A percentile compares a stretch with the other conserved stretches of the same genome.
Evolutionary conservation across 352 stramenopile genomes (phyloP).

Genomic region (Globisporangium okanoganense): DNA sequence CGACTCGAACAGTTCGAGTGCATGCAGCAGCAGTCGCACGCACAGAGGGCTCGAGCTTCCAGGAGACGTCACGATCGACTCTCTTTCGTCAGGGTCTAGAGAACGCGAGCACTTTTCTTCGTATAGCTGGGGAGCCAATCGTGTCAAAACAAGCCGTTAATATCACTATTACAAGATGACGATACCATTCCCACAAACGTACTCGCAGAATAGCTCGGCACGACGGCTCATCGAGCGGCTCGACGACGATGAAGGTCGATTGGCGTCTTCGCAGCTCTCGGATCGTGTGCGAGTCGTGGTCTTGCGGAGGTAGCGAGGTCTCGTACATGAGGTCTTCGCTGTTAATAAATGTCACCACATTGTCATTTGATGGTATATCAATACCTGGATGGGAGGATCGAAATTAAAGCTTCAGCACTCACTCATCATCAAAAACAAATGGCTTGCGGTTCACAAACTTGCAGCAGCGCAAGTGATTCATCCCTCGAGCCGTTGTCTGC

Average conservation of each 20-base stretch:
- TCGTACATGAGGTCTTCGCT: slow-evolving; percentile 72
- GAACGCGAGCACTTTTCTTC: slow-evolving; percentile 20
- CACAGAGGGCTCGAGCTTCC: slow-evolving; percentile 73
- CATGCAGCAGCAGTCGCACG: slow-evolving; percentile 56
- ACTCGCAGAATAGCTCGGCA: slow-evolving; percentile 64
- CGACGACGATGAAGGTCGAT: slow-evolving; percentile 56
- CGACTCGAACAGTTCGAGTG: slow-evolving; percentile 49
- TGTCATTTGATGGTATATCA: not conserved
- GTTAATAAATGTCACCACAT: not conserved
- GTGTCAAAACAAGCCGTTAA: not conserved
- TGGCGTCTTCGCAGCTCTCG: slow-evolving; percentile 64
- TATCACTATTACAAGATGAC: too few relatives aligned
- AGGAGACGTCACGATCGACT: slow-evolving; percentile 34
- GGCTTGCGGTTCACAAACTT: slow-evolving; percentile 41
- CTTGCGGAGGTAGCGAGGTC: slow-evolving; percentile 29
- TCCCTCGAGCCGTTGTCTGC: slow-evolving; percentile 24
- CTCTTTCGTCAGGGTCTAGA: slow-evolving; percentile 35
- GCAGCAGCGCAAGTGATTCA: slow-evolving; percentile 32
- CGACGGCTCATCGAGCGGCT: slow-evolving; percentile 61
- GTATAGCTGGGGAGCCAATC: slow-evolving; percentile 24
- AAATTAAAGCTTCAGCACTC: slow-evolving; percentile 9
- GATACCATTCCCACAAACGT: not conserved
- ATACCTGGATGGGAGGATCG: not conserved
- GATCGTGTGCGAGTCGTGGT: slow-evolving; percentile 66
- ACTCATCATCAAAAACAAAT: slow-evolving; percentile 64